Percentiles rank a stretch among this genome's conserved stretches.
phyloP scores from a whole-genome alignment of 1,139 yeast species.

The Lodderomyces jiufengensis region DNA sequence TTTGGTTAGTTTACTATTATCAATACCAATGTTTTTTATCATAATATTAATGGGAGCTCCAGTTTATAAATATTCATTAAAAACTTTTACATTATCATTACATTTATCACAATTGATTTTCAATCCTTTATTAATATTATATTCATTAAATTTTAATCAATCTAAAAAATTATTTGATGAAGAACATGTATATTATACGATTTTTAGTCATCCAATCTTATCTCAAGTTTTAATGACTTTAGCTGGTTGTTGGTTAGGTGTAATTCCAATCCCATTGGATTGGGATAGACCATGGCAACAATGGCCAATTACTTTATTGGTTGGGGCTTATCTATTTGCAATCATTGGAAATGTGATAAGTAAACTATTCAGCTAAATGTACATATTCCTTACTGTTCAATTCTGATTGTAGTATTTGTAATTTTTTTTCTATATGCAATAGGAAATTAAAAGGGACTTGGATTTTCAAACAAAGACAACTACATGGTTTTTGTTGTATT shows the following conservation, averaged over 20 bases:
- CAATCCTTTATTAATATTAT: constrained; percentile 60
- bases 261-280: constrained; percentile 88
- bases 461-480: too few species aligned
- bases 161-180: constrained; percentile 22
- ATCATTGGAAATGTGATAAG: constrained; percentile 48
- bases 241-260: constrained; percentile 89
- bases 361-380: too few species aligned
- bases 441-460: too few species aligned
- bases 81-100: constrained; percentile 60
- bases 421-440: too few species aligned
- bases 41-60: constrained; percentile 88
- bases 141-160: constrained; percentile 49
- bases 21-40: constrained; percentile 50
- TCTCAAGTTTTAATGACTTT: constrained; percentile 47
- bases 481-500: too few species aligned
- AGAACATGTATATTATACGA: constrained; percentile 21
- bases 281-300: constrained; percentile 98
- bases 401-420: too few species aligned
- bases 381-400: too few species aligned
- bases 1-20: constrained; percentile 40
- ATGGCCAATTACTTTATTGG: constrained; percentile 90
- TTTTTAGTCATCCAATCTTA: constrained; percentile 36
- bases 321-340: constrained; percentile 77
- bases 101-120: constrained; percentile 64
- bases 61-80: constrained; percentile 47